Base-by-base conservation (phyloP, 495 filamentous ascomycete species). In the Penicillium manginii region DNA sequence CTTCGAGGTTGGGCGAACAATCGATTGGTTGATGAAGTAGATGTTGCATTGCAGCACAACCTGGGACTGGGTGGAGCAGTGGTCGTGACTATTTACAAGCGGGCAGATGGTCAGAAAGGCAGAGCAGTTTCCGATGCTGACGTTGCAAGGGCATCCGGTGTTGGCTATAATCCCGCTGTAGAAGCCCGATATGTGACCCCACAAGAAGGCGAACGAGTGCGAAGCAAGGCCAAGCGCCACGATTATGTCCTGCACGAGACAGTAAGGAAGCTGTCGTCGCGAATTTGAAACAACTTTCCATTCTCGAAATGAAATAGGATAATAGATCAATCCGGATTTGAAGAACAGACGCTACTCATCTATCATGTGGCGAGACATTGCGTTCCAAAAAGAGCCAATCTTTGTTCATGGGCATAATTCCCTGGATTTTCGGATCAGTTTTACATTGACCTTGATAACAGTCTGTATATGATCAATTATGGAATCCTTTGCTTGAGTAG, bases 1-100 rank as follows among this genome's bases (percentile, higher is more conserved):
- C 79, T 98, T 61, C 78, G 93, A 35, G 93, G 93, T 2, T 96
- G 93, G 93, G 93, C 92, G 4, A 96, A 92, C 64, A 97, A 97
- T 70, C 80, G 93, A 10, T 73, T 84, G 5, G 87, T 92, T 8
- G 71, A 80, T 15, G 81, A 83, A 6, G 89, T 90, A 0, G 81
- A 69, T 53, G 84, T 78, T 32, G 87, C 89, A 21, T 72, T 96
- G 70, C 91, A 96, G 76, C 91, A 96, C 68, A 96, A 96, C 62
- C 73, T 96, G 0, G 91, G 91, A 0, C 72, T 96, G 29, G 91
- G 91, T 3, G 91, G 91, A n/a, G 91, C 91, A 8, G 89, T 83
- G 1, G 90, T 96, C 0, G 87, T 91, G 9, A 92, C 90, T 15
- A 81, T 94, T 0, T 94, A 93, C 64, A 83, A 81, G 65, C 78